Base-by-base conservation (phyloP, 306 rosid species). In the Urtica urens region DNA sequence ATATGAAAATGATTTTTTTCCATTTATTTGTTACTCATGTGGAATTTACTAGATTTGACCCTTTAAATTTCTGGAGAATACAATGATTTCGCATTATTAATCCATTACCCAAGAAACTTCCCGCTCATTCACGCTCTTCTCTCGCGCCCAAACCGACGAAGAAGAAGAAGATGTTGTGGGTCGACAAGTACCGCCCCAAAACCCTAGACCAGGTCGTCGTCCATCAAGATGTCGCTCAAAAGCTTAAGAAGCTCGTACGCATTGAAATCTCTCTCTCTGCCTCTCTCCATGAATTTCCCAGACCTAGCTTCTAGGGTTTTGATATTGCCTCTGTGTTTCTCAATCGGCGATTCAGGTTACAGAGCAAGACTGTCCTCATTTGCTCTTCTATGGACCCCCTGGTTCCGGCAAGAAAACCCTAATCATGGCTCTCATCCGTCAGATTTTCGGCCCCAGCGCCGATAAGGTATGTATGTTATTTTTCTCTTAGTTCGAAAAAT, bases 391-490 rank as follows among this genome's bases (percentile, higher is more conserved):
- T 62, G 95, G 99, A 15, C 94, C 99, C 5, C 62, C 99, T 9
- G 95, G 99, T 12, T 78, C 99, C 23, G 95, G 99, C 73, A 90
- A 90, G 78, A 90, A 90, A 82, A 85, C 99, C 86, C 83, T 85
- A 66, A 74, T 90, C 62, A 77, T 90, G 83, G 92, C 92, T 35
- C 76, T 90, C 51, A 69, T 90, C 16, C 82, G 99, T 7, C 95
- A 90, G 80, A 81, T 90, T 69, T 90, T 85, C 23, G 99, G 99
- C 22, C 56, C 87, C 13, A 63, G 79, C 51, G 94, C 95, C 3
- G 99, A 90, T 23, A 85, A 90, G 95, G 99, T 84, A 40, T 10
- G 2, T n/a, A 29, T 22, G 14, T 20, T 10, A 6, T 26, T 2
- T 20, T 7, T 29, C 4, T 28, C 20, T 7, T 2, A 0, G 24